These are phyloP conservation scores for Arthrobotrys musiformis DNA, from an alignment of 2,329 filamentous ascomycete species.

Conservation along the genomic window DNA sequence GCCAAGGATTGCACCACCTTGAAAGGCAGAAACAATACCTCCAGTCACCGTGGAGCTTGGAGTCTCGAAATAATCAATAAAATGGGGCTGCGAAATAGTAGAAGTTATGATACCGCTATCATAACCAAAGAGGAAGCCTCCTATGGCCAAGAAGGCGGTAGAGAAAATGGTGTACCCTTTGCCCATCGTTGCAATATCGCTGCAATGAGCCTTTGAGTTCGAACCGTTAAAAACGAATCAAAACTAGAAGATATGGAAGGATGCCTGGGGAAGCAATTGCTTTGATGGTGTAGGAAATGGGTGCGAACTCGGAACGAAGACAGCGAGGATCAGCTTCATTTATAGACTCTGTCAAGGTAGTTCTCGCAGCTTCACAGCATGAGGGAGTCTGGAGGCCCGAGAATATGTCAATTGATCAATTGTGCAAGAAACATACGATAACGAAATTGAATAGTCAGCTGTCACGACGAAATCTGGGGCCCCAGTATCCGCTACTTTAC, in stretches of 20 bases:
- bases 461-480: conserved; percentile 15
- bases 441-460: neutral
- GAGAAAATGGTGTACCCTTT: conserved; percentile 35
- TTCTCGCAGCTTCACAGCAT: neutral
- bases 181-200: conserved; percentile 5
- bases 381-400: too few species aligned
- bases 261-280: neutral
- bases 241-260: conserved; percentile 1
- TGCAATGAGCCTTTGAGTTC: neutral
- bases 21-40: conserved; percentile 73
- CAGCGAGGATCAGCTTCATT: conserved; percentile 1
- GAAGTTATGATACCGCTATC: conserved; percentile 65
- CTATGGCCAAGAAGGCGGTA: conserved; percentile 26
- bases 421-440: neutral
- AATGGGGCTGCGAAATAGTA: conserved; percentile 69
- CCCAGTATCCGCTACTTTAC: neutral
- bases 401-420: too few species aligned
- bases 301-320: neutral
- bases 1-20: conserved; percentile 70
- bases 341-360: conserved; percentile 8
- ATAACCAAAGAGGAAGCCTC: conserved; percentile 64
- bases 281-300: neutral
- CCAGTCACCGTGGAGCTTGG: conserved; percentile 68
- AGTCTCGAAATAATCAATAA: conserved; percentile 70
- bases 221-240: neutral